Conservation (phyloP, 768 basidiomycete species). For the Amanita molliuscula region DNA sequence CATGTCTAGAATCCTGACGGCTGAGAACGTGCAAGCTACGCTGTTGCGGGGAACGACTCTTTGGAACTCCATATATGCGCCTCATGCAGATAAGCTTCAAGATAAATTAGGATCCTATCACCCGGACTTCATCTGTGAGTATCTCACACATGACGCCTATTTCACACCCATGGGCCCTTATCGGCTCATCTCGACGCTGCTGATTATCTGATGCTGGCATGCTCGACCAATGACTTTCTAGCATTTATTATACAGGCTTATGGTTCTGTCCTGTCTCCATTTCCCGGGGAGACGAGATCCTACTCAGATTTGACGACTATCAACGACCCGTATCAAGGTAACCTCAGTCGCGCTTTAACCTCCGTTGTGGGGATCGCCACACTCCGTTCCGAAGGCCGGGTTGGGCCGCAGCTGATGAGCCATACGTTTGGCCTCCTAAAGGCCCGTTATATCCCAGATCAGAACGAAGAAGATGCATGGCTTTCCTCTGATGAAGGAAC, state of each 20-base stretch:
- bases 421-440: slow-evolving; percentile 89
- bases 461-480: slow-evolving; percentile 67
- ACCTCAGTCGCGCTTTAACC: slow-evolving; percentile 75
- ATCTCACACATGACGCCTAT: slow-evolving; percentile 16
- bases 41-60: slow-evolving; percentile 57
- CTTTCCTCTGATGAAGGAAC: slow-evolving; percentile 79
- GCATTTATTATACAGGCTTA: slow-evolving; percentile 85
- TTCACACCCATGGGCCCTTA: slow-evolving; percentile 13
- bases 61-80: slow-evolving; percentile 84
- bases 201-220: slow-evolving; percentile 21
- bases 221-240: slow-evolving; percentile 18
- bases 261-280: slow-evolving; percentile 66
- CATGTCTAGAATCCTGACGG: slow-evolving; percentile 41
- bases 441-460: slow-evolving; percentile 50
- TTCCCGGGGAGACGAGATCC: slow-evolving; percentile 45
- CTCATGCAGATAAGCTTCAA: slow-evolving; percentile 83
- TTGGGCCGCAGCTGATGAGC: slow-evolving; percentile 79
- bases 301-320: slow-evolving; percentile 28
- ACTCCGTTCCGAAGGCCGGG: slow-evolving; percentile 74
- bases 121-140: slow-evolving; percentile 89
- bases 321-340: slow-evolving; percentile 59
- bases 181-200: slow-evolving; percentile 19
- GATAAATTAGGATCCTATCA: slow-evolving; percentile 81
- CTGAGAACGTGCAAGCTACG: slow-evolving; percentile 61
- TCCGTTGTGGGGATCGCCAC: slow-evolving; percentile 81